These are phyloP conservation scores for Blastobotrys muscicola DNA, from an alignment of 805 yeast species.

Conservation along the genomic window DNA sequence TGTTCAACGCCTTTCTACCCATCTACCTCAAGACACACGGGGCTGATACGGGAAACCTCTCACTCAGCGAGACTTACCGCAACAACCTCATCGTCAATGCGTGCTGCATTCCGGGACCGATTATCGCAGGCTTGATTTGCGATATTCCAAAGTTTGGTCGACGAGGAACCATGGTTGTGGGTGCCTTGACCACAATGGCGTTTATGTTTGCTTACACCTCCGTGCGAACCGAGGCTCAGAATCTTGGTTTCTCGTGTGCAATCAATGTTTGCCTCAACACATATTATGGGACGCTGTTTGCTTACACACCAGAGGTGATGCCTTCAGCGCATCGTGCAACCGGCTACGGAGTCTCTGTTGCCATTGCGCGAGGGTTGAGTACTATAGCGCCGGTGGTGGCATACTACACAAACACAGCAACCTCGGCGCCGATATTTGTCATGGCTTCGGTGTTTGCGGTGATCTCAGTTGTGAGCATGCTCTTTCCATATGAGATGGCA, in stretches of 20 bases:
- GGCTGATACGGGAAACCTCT: slow-evolving; percentile 24
- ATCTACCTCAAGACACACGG: slow-evolving; percentile 43
- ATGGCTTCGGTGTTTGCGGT: slow-evolving; percentile 37
- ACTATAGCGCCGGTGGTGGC: slow-evolving; percentile 42
- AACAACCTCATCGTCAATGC: slow-evolving; percentile 34
- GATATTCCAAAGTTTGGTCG: slow-evolving; percentile 21
- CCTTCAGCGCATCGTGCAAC: slow-evolving; percentile 47
- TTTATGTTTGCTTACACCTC: slow-evolving; percentile 56
- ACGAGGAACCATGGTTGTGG: slow-evolving; percentile 46
- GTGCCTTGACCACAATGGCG: slow-evolving; percentile 47
- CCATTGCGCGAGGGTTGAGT: slow-evolving; percentile 38
- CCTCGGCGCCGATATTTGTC: slow-evolving; percentile 40
- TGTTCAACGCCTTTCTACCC: slow-evolving; percentile 47
- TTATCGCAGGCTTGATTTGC: slow-evolving; percentile 32
- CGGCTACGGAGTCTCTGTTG: slow-evolving; percentile 52
- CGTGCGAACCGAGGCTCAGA: slow-evolving; percentile 44
- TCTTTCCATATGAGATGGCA: slow-evolving; percentile 26
- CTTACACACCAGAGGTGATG: slow-evolving; percentile 58
- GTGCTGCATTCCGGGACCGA: slow-evolving; percentile 44
- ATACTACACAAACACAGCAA: slow-evolving; percentile 36
- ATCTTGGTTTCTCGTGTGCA: slow-evolving; percentile 41
- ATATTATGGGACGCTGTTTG: slow-evolving; percentile 51
- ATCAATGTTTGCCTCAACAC: slow-evolving; percentile 41
- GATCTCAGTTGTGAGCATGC: slow-evolving; percentile 35
- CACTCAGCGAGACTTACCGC: slow-evolving; percentile 19